Percentiles rank a stretch among this genome's conserved stretches.
Evolutionary conservation across 805 yeast genomes (phyloP).

Genomic region (Helenozyma baotianmanensis): DNA sequence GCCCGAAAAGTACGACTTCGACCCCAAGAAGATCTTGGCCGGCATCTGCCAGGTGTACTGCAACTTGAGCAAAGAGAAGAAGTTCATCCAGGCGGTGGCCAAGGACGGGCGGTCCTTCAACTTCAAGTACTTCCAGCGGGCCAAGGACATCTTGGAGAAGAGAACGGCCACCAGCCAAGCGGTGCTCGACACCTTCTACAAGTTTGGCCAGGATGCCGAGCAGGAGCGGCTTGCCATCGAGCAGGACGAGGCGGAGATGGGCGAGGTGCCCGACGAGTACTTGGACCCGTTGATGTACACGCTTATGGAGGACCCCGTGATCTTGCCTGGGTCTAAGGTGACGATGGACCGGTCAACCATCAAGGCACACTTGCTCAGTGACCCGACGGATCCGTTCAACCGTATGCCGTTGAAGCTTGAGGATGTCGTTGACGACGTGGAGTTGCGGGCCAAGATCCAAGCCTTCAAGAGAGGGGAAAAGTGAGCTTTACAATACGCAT

Average conservation of each 20-base stretch:
- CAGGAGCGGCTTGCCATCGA: constrained; percentile 57
- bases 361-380: constrained; percentile 88
- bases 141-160: constrained; percentile 57
- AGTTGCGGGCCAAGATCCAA: constrained; percentile 55
- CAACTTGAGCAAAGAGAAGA: constrained; percentile 59
- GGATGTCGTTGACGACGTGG: constrained; percentile 77
- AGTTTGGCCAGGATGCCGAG: constrained; percentile 67
- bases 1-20: constrained; percentile 79
- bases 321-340: constrained; percentile 80
- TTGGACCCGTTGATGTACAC: constrained; percentile 96
- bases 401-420: constrained; percentile 86
- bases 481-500: no score
- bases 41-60: constrained; percentile 72
- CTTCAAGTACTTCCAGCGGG: constrained; percentile 61
- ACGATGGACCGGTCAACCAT: constrained; percentile 87
- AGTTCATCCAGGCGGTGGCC: constrained; percentile 76
- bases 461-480: constrained; percentile 50
- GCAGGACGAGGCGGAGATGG: constrained; percentile 81
- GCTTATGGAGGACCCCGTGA: constrained; percentile 93
- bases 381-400: constrained; percentile 95
- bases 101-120: constrained; percentile 89
- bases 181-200: constrained; percentile 45
- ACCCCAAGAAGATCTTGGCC: constrained; percentile 67
- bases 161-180: constrained; percentile 47
- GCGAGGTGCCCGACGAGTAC: constrained; percentile 94